Conservation (phyloP, 805 yeast genomes). For the Scheffersomyces stipitis region DNA sequence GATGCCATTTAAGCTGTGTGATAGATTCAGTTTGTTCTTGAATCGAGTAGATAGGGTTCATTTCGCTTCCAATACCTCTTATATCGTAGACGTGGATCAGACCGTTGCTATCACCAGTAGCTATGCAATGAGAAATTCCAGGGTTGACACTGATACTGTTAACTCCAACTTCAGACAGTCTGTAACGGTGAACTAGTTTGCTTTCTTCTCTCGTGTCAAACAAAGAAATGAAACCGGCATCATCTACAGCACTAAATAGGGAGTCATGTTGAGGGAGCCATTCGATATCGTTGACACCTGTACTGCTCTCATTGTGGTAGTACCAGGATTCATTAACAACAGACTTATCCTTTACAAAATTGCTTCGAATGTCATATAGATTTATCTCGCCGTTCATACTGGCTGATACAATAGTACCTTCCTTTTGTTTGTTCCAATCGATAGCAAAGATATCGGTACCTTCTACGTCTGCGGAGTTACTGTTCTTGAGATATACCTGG, state of each 20-base stretch:
- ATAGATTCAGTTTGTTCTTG: constrained; percentile 54
- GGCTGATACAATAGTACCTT: constrained; percentile 61
- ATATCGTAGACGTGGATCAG: constrained; percentile 62
- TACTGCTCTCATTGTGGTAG: constrained; percentile 20
- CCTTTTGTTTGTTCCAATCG: constrained; percentile 67
- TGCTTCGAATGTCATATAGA: constrained; percentile 64
- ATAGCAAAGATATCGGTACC: constrained; percentile 69
- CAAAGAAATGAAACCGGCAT: constrained; percentile 50
- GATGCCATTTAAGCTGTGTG: constrained; percentile 75
- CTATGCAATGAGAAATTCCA: constrained; percentile 53
- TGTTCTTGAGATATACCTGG: constrained; percentile 49
- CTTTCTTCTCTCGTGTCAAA: constrained; percentile 50
- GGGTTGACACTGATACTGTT: constrained; percentile 64
- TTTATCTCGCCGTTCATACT: constrained; percentile 64
- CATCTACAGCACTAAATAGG: constrained; percentile 67
- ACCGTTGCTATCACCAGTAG: constrained; percentile 68
- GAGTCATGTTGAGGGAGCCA: constrained; percentile 67
- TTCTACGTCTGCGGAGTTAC: constrained; percentile 24
- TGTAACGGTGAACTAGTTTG: neutral
- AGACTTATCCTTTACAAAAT: constrained; percentile 13
- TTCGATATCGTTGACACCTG: constrained; percentile 68
- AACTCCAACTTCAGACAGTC: constrained; percentile 35
- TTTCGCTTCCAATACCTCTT: constrained; percentile 32
- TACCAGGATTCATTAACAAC: constrained; percentile 1
- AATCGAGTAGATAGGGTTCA: constrained; percentile 9